These are phyloP conservation scores for Raddia distichophylla DNA, from an alignment of 176 grass and related monocot species.

Conservation along the genomic window DNA sequence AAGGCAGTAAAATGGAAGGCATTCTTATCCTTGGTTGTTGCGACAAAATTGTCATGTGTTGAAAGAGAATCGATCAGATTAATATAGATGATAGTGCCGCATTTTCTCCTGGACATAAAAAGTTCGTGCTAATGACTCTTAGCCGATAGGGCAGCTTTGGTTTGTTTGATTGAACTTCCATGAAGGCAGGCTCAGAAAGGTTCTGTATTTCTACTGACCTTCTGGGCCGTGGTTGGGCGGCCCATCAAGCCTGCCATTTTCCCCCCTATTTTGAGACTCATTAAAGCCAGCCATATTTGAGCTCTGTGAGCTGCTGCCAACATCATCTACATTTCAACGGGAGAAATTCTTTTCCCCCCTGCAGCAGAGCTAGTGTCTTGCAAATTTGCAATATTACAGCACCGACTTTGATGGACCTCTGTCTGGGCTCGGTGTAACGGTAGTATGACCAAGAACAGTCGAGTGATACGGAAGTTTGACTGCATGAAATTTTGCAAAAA, in stretches of 20 bases:
- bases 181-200: neutral
- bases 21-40: conserved; percentile 27
- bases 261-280: too few species aligned
- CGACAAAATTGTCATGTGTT: conserved; percentile 35
- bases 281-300: neutral
- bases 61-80: conserved; percentile 22
- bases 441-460: conserved; percentile 43
- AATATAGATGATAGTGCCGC: conserved; percentile 17
- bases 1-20: neutral
- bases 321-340: neutral
- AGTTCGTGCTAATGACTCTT: neutral
- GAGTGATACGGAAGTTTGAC: conserved; percentile 48
- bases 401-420: conserved; percentile 28
- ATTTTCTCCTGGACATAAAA: conserved; percentile 34
- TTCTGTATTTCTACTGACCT: too few species aligned
- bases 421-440: conserved; percentile 18
- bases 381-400: neutral
- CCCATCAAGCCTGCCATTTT: neutral
- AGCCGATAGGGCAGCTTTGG: neutral
- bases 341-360: neutral
- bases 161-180: neutral
- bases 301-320: neutral
- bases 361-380: neutral
- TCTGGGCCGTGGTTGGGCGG: neutral
- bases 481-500: conserved; percentile 48